These are phyloP conservation scores for Yamadazyma endophytica DNA, from an alignment of 805 yeast genomes.

Conservation along the genomic window DNA sequence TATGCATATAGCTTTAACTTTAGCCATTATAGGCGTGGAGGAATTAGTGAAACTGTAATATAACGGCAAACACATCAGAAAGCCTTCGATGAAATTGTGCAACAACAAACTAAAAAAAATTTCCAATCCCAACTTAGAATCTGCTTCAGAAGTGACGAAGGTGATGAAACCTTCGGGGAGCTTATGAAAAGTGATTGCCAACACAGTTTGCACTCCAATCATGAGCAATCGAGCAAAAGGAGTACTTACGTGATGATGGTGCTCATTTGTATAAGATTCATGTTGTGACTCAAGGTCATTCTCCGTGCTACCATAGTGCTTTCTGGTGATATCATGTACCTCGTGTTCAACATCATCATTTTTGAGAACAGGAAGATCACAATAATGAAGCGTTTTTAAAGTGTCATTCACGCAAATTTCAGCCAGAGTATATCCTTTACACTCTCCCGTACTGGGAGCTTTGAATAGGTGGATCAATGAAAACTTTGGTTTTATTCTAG, in stretches of 20 bases:
- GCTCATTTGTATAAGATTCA: conserved; percentile 22
- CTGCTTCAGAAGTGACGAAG: conserved; percentile 70
- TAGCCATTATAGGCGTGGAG: conserved; percentile 36
- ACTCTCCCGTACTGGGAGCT: conserved; percentile 29
- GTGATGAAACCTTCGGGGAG: conserved; percentile 94
- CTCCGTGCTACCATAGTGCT: conserved; percentile 2
- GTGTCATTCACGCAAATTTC: conserved; percentile 23
- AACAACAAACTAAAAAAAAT: conserved; percentile 81
- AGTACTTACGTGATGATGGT: conserved; percentile 77
- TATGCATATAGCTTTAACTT: conserved; percentile 55
- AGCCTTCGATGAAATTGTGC: conserved; percentile 93
- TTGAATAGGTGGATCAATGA: conserved; percentile 7
- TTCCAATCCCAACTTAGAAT: conserved; percentile 61
- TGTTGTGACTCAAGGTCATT: not conserved
- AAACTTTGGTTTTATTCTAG: conserved; percentile 3
- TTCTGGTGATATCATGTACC: conserved; percentile 7
- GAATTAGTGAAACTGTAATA: conserved; percentile 59
- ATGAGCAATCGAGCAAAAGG: conserved; percentile 75
- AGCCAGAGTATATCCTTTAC: conserved; percentile 46
- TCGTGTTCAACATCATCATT: conserved; percentile 3
- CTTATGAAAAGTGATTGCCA: conserved; percentile 86
- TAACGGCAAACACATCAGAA: conserved; percentile 87
- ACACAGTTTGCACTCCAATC: conserved; percentile 84
- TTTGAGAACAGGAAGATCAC: conserved; percentile 30
- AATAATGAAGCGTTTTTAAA: conserved; percentile 22